A percentile compares a stretch with the other conserved stretches of the same genome.
Evolutionary conservation across 495 filamentous ascomycete species (phyloP).

Genomic region (Penicillium herquei): DNA sequence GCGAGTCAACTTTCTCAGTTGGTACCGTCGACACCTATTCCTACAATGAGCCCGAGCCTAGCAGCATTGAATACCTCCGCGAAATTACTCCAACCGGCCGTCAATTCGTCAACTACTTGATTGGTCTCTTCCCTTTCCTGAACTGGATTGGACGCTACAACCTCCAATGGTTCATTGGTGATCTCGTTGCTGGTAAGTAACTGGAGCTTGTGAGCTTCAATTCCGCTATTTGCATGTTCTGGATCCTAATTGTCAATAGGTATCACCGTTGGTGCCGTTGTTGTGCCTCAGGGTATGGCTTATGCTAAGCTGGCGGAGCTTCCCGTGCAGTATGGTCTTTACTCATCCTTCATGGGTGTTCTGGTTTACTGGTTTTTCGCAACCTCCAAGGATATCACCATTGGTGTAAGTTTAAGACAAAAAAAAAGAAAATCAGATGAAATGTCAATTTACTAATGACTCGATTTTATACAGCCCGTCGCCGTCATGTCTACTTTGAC

Average conservation of each 20-base stretch:
- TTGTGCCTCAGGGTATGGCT: constrained; percentile 97
- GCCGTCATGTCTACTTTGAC: constrained; percentile 92
- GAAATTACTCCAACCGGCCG: constrained; percentile 56
- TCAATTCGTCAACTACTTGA: constrained; percentile 57
- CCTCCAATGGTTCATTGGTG: constrained; percentile 79
- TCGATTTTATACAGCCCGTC: constrained; percentile 53
- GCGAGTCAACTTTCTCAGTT: constrained; percentile 78
- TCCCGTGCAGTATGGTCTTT: constrained; percentile 79
- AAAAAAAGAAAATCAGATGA: too few species aligned
- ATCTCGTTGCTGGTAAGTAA: constrained; percentile 72
- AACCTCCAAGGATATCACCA: constrained; percentile 98
- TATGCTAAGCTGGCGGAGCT: constrained; percentile 86
- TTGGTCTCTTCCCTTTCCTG: constrained; percentile 79
- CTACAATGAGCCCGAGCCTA: constrained; percentile 83
- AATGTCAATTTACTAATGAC: too few species aligned
- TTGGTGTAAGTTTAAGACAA: constrained; percentile 49
- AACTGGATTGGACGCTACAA: constrained; percentile 91
- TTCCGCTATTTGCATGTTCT: not conserved
- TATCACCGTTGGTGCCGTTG: constrained; percentile 92
- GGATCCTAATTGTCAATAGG: not conserved
- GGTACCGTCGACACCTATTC: constrained; percentile 71
- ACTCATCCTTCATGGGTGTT: constrained; percentile 98
- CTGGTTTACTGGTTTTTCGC: constrained; percentile 98
- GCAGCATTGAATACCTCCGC: constrained; percentile 65
- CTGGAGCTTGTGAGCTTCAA: not conserved